Percentiles rank a stretch among this genome's conserved stretches.
Evolutionary conservation across 352 stramenopile species (phyloP).

Genomic region (Saprolegnia diclina): DNA sequence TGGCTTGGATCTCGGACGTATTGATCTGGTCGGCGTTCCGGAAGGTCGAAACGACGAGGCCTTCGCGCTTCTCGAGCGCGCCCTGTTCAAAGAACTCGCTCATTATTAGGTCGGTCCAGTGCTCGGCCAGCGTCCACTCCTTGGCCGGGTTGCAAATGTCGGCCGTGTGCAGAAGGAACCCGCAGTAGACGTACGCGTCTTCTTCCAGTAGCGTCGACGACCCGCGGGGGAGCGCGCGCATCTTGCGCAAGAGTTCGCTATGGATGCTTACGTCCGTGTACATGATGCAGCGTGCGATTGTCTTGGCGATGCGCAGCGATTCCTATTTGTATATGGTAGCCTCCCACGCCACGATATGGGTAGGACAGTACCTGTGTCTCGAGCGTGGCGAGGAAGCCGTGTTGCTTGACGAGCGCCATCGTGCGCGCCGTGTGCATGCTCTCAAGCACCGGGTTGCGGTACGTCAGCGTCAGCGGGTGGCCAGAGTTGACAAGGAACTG

Average conservation of each 20-base stretch:
- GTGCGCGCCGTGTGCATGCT: conserved; percentile 22
- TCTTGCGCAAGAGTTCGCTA: conserved; percentile 19
- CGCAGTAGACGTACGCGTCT: conserved; percentile 17
- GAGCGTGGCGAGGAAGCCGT: conserved; percentile 13
- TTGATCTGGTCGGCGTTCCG: conserved; percentile 26
- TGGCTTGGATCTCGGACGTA: conserved; percentile 25
- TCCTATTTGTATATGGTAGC: background rate
- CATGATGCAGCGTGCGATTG: conserved; percentile 21
- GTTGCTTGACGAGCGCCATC: conserved; percentile 21
- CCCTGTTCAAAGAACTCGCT: conserved; percentile 39
- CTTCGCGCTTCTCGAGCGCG: conserved; percentile 31
- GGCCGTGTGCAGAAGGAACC: conserved; percentile 32
- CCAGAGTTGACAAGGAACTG: conserved; percentile 20
- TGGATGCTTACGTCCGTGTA: conserved; percentile 26
- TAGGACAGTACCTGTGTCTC: background rate
- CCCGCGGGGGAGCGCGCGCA: background rate
- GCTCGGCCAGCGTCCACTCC: conserved; percentile 25
- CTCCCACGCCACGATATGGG: background rate
- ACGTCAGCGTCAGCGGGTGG: conserved; percentile 13
- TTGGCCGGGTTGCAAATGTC: conserved; percentile 36
- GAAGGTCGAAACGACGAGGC: conserved; percentile 31
- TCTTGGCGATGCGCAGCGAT: background rate
- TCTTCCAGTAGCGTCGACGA: background rate
- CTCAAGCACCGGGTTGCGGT: conserved; percentile 17
- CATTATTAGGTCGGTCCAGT: conserved; percentile 31